Conservation (phyloP, 2,329 filamentous ascomycete species). For the Colletotrichum musicola region DNA sequence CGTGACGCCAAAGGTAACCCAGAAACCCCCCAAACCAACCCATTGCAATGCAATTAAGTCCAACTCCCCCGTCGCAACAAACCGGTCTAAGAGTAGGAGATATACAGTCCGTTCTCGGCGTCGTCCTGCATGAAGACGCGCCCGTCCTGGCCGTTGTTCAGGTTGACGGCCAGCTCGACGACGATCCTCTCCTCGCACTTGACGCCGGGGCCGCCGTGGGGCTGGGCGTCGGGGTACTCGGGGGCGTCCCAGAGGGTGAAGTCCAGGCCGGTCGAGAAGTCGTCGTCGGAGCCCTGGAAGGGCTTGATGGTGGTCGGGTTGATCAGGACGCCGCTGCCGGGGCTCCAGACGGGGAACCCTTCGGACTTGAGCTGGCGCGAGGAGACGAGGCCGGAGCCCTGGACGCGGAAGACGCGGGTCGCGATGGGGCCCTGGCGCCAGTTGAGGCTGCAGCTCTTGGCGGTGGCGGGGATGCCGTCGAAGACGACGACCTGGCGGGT, state of each 20-base stretch:
- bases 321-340: slow-evolving; percentile 11
- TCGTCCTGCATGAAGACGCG: slow-evolving; percentile 25
- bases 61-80: neutral
- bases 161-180: slow-evolving; percentile 30
- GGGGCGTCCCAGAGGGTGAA: slow-evolving; percentile 30
- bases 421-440: slow-evolving; percentile 52
- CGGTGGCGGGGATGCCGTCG: slow-evolving; percentile 45
- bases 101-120: slow-evolving; percentile 27
- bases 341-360: slow-evolving; percentile 22
- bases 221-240: neutral
- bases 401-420: slow-evolving; percentile 53
- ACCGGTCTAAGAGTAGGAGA: slow-evolving; percentile 7
- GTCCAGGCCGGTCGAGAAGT: slow-evolving; percentile 11
- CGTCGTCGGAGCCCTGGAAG: slow-evolving; percentile 1
- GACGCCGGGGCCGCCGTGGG: slow-evolving; percentile 22
- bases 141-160: slow-evolving; percentile 17
- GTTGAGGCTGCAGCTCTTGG: slow-evolving; percentile 45
- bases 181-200: slow-evolving; percentile 22
- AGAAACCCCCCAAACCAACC: neutral
- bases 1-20: neutral
- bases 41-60: neutral
- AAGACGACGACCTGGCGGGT: slow-evolving; percentile 50
- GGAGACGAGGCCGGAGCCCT: slow-evolving; percentile 43
- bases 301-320: slow-evolving; percentile 26
- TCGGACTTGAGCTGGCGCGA: slow-evolving; percentile 27